These are phyloP conservation scores for Groenewaldozyma tartarivorans DNA, from an alignment of 805 yeast genomes.

Conservation along the genomic window DNA sequence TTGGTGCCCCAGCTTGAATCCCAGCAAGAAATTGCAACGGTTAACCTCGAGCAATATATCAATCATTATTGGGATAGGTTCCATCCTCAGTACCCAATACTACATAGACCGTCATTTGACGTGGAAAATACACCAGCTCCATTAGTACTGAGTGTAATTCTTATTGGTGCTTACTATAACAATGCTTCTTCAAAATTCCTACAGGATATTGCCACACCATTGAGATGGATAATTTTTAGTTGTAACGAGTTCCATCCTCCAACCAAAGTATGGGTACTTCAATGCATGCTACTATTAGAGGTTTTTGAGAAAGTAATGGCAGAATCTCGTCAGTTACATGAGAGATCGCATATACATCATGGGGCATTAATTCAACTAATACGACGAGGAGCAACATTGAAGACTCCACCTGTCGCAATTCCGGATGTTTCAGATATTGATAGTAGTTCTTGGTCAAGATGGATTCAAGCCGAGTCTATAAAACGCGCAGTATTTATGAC, in stretches of 20 bases:
- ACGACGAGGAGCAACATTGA: conserved; percentile 49
- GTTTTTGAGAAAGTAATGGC: conserved; percentile 70
- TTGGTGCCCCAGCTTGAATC: neutral
- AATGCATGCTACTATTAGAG: conserved; percentile 63
- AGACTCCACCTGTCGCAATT: conserved; percentile 30
- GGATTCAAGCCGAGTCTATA: conserved; percentile 75
- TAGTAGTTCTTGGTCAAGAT: conserved; percentile 35
- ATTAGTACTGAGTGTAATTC: conserved; percentile 44
- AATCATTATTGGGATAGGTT: conserved; percentile 45
- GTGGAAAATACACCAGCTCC: conserved; percentile 40
- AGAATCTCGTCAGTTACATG: conserved; percentile 54
- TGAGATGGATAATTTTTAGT: conserved; percentile 62
- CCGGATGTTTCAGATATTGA: conserved; percentile 17
- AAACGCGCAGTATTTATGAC: conserved; percentile 75
- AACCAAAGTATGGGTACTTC: conserved; percentile 65
- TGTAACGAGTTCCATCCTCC: conserved; percentile 70
- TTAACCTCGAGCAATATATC: conserved; percentile 22
- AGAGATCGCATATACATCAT: conserved; percentile 76
- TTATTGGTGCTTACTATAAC: conserved; percentile 44
- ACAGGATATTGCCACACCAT: conserved; percentile 41
- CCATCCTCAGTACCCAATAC: conserved; percentile 49
- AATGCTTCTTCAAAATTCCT: conserved; percentile 30
- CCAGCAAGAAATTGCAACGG: neutral
- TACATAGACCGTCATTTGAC: conserved; percentile 51
- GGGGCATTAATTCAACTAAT: conserved; percentile 75